Percentiles rank a stretch among this genome's conserved stretches.
These are phyloP conservation scores for Raddia guianensis DNA, from an alignment of 176 grass and related monocot species.

Conservation along the genomic window DNA sequence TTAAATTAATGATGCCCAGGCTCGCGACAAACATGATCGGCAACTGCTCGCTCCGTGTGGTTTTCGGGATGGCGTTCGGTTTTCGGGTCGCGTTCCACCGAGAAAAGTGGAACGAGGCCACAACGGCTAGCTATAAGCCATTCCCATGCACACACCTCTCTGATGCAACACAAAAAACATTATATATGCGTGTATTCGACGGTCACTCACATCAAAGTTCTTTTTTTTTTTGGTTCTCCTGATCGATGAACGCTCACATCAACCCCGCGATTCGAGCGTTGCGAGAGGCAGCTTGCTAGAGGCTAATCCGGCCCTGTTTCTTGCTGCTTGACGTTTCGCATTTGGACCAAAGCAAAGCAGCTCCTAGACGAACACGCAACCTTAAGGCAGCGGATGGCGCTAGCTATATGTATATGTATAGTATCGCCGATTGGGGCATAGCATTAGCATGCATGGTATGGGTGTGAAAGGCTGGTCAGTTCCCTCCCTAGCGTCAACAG, in stretches of 20 bases:
- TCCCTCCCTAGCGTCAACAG: neutral
- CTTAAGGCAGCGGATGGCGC: no score
- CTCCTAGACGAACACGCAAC: neutral
- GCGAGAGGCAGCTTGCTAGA: neutral
- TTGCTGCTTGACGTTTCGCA: conserved; percentile 22
- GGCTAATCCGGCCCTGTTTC: conserved; percentile 19
- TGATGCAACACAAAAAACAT: neutral
- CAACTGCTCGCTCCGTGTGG: conserved; percentile 30
- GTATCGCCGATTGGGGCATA: no score
- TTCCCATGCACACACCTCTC: neutral
- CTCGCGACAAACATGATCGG: conserved; percentile 39
- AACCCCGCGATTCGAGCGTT: neutral
- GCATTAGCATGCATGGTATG: no score
- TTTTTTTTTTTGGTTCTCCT: neutral
- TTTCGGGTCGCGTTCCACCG: conserved; percentile 40
- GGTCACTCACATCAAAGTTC: conserved; percentile 17
- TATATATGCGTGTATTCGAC: conserved; percentile 20
- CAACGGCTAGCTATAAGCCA: conserved; percentile 50
- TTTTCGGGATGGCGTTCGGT: conserved; percentile 25
- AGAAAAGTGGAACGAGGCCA: conserved; percentile 43
- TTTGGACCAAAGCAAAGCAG: neutral
- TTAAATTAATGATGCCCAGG: conserved; percentile 25
- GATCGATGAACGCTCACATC: conserved; percentile 26
- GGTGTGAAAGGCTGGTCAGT: neutral
- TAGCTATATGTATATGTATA: no score